Evolutionary conservation across 208 protist species (phyloP).

Genomic region (Trypanosoma congolense): DNA sequence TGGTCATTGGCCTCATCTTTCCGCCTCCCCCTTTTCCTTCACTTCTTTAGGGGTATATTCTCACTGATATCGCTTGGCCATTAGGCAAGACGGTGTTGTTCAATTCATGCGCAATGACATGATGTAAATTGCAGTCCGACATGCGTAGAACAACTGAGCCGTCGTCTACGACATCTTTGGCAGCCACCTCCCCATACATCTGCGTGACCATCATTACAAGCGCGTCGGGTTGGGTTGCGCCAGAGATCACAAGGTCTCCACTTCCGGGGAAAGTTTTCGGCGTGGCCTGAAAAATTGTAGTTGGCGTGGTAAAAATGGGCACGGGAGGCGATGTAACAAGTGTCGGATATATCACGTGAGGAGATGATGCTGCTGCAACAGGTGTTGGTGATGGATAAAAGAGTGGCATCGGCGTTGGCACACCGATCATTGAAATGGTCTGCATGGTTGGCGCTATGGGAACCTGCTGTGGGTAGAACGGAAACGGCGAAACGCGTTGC

Average conservation of each 20-base stretch:
- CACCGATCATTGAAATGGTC: conserved; percentile 24
- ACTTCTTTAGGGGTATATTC: conserved; percentile 55
- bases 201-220: conserved; percentile 56
- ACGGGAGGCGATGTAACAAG: conserved; percentile 18
- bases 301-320: conserved; percentile 14
- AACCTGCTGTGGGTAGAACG: conserved; percentile 22
- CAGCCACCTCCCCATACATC: conserved; percentile 55
- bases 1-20: neutral
- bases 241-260: conserved; percentile 73
- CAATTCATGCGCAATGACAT: conserved; percentile 63
- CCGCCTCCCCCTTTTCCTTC: neutral
- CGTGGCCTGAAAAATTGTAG: conserved; percentile 24
- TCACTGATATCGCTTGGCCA: conserved; percentile 60
- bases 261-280: conserved; percentile 39
- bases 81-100: conserved; percentile 72
- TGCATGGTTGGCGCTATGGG: conserved; percentile 54
- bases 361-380: conserved; percentile 14
- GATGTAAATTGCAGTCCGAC: conserved; percentile 41
- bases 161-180: conserved; percentile 40
- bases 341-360: conserved; percentile 21
- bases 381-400: conserved; percentile 33
- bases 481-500: conserved; percentile 23
- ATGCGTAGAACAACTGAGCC: conserved; percentile 56
- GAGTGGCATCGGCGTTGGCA: conserved; percentile 51
- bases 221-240: conserved; percentile 47